A percentile compares a stretch with the other conserved stretches of the same genome.
phyloP scores from a whole-genome alignment of 768 basidiomycete species.

The Pleurotus giganteus region DNA sequence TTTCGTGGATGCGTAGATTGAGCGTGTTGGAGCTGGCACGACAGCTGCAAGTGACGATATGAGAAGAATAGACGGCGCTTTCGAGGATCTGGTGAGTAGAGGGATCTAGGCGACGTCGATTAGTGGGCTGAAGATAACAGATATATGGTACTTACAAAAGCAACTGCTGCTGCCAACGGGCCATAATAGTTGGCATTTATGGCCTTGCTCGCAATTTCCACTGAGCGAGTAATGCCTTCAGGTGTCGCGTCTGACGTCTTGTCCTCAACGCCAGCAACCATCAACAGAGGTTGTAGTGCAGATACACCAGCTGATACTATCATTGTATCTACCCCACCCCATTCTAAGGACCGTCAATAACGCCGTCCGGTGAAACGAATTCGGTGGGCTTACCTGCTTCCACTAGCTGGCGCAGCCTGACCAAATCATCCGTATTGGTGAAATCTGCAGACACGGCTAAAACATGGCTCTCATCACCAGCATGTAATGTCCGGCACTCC shows the following conservation, averaged over 20 bases:
- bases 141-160: slow-evolving; percentile 53
- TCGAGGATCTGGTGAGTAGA: slow-evolving; percentile 60
- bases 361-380: background rate
- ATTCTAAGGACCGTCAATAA: slow-evolving; percentile 57
- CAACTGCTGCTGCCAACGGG: slow-evolving; percentile 64
- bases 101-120: slow-evolving; percentile 60
- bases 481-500: slow-evolving; percentile 46
- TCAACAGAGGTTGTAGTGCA: slow-evolving; percentile 72
- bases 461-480: slow-evolving; percentile 29
- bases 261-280: slow-evolving; percentile 56
- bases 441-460: slow-evolving; percentile 63
- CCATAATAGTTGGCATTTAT: slow-evolving; percentile 66
- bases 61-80: slow-evolving; percentile 71
- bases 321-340: slow-evolving; percentile 82
- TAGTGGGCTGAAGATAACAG: background rate
- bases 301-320: slow-evolving; percentile 84
- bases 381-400: slow-evolving; percentile 47
- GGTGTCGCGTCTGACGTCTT: slow-evolving; percentile 35
- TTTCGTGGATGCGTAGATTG: slow-evolving; percentile 84
- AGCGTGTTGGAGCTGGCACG: slow-evolving; percentile 82
- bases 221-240: slow-evolving; percentile 58
- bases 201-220: slow-evolving; percentile 56
- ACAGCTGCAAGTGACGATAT: slow-evolving; percentile 77
- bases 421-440: slow-evolving; percentile 62
- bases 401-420: slow-evolving; percentile 51